phyloP scores from a whole-genome alignment of 1,284 basidiomycete species.

The Papiliotrema flavescens region DNA sequence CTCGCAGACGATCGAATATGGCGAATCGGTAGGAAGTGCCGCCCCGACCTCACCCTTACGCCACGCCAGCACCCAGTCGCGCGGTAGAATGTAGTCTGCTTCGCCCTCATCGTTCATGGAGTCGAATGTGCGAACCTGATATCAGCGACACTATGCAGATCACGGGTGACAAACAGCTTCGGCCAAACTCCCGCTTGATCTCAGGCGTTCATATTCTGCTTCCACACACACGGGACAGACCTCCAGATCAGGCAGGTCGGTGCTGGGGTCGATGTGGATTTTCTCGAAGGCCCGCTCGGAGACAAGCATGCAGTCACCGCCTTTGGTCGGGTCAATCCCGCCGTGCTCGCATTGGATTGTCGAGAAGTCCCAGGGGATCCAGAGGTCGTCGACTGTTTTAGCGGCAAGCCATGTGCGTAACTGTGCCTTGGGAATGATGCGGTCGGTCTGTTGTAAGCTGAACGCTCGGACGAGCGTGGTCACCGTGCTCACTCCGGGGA shows the following conservation, averaged over 20 bases:
- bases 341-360: slow-evolving; percentile 26
- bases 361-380: slow-evolving; percentile 16
- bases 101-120: slow-evolving; percentile 13
- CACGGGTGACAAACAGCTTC: no score
- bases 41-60: slow-evolving; percentile 7
- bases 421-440: slow-evolving; percentile 25
- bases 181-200: background rate
- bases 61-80: slow-evolving; percentile 31
- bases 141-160: slow-evolving; percentile 1
- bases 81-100: slow-evolving; percentile 23
- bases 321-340: slow-evolving; percentile 22
- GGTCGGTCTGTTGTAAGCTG: slow-evolving; percentile 27
- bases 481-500: slow-evolving; percentile 16
- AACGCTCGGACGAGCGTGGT: no score
- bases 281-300: slow-evolving; percentile 25
- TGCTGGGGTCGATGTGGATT: slow-evolving; percentile 9
- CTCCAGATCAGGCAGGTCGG: slow-evolving; percentile 17
- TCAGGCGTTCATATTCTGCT: slow-evolving; percentile 5
- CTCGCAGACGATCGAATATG: slow-evolving; percentile 30
- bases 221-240: slow-evolving; percentile 31
- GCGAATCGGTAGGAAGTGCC: slow-evolving; percentile 14
- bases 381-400: slow-evolving; percentile 12
- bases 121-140: slow-evolving; percentile 21
- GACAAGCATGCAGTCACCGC: slow-evolving; percentile 14
- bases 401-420: slow-evolving; percentile 27